These are phyloP conservation scores for Hygrocybe punicea DNA, from an alignment of 768 basidiomycete species.

Conservation along the genomic window DNA sequence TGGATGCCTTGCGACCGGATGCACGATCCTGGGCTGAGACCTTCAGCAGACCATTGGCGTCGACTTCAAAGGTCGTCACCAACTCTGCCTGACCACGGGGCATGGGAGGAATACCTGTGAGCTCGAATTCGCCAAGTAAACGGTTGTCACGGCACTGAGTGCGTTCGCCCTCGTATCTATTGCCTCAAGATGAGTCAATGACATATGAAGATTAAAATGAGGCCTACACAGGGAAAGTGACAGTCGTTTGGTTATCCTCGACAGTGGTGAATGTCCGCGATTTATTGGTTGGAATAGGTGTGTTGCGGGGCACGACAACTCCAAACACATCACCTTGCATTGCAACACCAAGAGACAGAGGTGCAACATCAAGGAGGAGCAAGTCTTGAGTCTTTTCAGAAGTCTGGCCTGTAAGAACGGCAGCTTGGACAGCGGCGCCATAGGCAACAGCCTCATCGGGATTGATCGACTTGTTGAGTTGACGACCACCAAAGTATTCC, in stretches of 20 bases:
- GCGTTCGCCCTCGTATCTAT: slow-evolving; percentile 96
- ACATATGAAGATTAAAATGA: not conserved
- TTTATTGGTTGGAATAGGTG: slow-evolving; percentile 99
- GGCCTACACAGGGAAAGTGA: slow-evolving; percentile 96
- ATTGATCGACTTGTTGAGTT: slow-evolving; percentile 99
- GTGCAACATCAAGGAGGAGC: slow-evolving; percentile 90
- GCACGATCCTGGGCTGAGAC: slow-evolving; percentile 98
- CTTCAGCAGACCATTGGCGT: slow-evolving; percentile 98
- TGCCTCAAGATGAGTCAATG: slow-evolving; percentile 4
- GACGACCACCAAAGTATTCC: slow-evolving; percentile 98
- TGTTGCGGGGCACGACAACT: slow-evolving; percentile 98
- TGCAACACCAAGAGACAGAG: slow-evolving; percentile 91
- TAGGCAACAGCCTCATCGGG: slow-evolving; percentile 98
- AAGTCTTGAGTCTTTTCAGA: slow-evolving; percentile 98
- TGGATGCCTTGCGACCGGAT: slow-evolving; percentile 98
- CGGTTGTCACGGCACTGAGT: slow-evolving; percentile 99
- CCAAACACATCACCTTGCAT: slow-evolving; percentile 99
- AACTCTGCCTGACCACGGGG: slow-evolving; percentile 99
- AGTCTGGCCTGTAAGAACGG: slow-evolving; percentile 95
- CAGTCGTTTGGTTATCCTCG: slow-evolving; percentile 99
- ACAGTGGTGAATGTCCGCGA: slow-evolving; percentile 98
- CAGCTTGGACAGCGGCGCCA: slow-evolving; percentile 97
- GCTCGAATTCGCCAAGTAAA: slow-evolving; percentile 98
- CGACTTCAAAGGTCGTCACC: slow-evolving; percentile 98
- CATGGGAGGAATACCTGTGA: slow-evolving; percentile 98